Evolutionary conservation across 495 filamentous ascomycete species (phyloP), one percentile per base, ranked within the genome.

Genomic region (Arthonia radiata): DNA sequence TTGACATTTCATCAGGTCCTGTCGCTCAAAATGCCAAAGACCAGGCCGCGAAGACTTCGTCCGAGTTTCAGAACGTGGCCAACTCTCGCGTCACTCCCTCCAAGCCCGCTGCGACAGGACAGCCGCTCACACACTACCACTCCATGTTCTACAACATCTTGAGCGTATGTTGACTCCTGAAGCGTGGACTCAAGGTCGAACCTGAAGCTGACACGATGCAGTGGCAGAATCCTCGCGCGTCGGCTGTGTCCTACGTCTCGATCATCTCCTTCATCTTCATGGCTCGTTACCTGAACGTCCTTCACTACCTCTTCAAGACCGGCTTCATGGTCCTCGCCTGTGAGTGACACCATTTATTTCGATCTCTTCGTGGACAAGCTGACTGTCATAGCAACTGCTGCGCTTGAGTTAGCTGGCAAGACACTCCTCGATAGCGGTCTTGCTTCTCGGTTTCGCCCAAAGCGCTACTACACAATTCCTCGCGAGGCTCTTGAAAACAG

Each of bases 111-210:
- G 67, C 66, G 36, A 89, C 69, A 41, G 80, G 79, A 38, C 82
- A 93, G 46, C 72, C 72, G 15, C 50, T 94, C 53, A 93, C 26
- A 64, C 61, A 82, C 52, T 99, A 93, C 50, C 86, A 94, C 53
- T 92, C 80, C 18, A 65, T 93, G 54, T 82, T 94, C 56, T 77
- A 77, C 41, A 77, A 75, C 47, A 61, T 99, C 29, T 49, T 99
- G 33, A 71, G 65, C 53, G 64, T 70, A 44, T 48, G 64, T 33
- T 36, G 36, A 38, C 27, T 14, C 31, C 27, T 15, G 12, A 23
- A 31, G 15, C n/a, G n/a, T n/a, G n/a, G n/a, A 12, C 14, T 29
- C 37, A 18, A 28, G 7, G 12, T 30, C 5, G 18, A 25, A 19
- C 24, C 11, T 10, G 17, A 18, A 37, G 37, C 47, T 56, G 35